phyloP scores from a whole-genome alignment of 257 asterid genomes.

The Capsicum pubescens region DNA sequence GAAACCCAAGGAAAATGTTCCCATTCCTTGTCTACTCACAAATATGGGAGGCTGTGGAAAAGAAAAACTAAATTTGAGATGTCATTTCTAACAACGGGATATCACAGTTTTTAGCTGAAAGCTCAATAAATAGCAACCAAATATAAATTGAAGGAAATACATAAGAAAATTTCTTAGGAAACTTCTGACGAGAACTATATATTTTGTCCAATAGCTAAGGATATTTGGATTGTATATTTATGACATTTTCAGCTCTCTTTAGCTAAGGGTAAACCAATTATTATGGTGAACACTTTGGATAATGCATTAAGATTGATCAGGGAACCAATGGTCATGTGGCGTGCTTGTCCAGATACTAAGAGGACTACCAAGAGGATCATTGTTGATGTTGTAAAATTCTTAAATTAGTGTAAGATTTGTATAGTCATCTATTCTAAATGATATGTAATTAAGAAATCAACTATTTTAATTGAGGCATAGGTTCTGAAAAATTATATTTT shows the following conservation, averaged over 20 bases:
- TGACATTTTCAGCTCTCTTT: too few species aligned
- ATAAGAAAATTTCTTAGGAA: too few species aligned
- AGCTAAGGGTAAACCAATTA: too few species aligned
- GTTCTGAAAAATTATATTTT: too few species aligned
- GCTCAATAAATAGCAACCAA: conserved; percentile 45
- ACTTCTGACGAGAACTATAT: too few species aligned
- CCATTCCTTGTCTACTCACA: conserved; percentile 60
- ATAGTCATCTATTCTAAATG: too few species aligned
- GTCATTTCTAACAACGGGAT: conserved; percentile 41
- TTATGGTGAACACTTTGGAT: conserved; percentile 25
- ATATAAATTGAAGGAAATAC: conserved; percentile 26
- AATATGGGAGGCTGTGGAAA: conserved; percentile 63
- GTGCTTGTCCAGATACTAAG: conserved; percentile 69
- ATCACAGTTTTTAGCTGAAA: conserved; percentile 49
- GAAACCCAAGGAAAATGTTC: conserved; percentile 56
- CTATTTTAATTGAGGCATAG: too few species aligned
- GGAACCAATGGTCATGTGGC: conserved; percentile 99
- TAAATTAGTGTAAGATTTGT: conserved; percentile 60
- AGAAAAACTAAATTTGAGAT: conserved; percentile 55
- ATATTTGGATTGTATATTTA: too few species aligned
- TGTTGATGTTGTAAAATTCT: conserved; percentile 68
- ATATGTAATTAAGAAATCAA: too few species aligned
- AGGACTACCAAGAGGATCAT: conserved; percentile 38
- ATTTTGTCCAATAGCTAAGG: too few species aligned
- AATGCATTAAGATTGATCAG: conserved; percentile 81